phyloP scores from a whole-genome alignment of 176 grass and related monocot species.

The Chloris gayana region DNA sequence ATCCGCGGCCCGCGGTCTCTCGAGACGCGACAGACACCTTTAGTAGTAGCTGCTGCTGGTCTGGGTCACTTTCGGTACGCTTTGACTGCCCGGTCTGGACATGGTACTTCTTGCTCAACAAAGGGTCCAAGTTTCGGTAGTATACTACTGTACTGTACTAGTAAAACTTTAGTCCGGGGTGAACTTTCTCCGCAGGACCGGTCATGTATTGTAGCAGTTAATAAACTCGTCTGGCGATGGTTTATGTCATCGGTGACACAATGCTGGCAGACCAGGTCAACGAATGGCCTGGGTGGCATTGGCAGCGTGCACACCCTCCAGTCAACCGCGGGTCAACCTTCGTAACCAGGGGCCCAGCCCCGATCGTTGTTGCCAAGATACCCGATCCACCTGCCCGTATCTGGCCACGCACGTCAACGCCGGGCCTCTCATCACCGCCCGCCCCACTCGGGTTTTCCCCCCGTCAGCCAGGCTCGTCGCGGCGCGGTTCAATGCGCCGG shows the following conservation, averaged over 20 bases:
- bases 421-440: background rate
- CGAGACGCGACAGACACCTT: constrained; percentile 23
- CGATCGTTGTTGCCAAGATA: no score
- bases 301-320: background rate
- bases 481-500: background rate
- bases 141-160: background rate
- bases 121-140: background rate
- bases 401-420: no score
- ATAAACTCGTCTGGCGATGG: background rate
- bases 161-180: background rate
- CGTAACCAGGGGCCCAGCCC: no score
- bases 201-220: background rate
- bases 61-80: background rate
- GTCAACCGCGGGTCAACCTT: background rate
- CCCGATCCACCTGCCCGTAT: no score
- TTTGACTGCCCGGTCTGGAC: background rate
- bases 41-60: background rate
- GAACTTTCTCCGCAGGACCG: background rate
- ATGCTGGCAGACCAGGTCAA: background rate
- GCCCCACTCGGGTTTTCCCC: background rate
- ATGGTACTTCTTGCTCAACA: no score
- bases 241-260: background rate
- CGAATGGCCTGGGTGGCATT: no score
- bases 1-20: background rate
- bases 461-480: background rate